phyloP scores from a whole-genome alignment of 495 filamentous ascomycete species.

The Lasiosphaeriaceae sp. region DNA sequence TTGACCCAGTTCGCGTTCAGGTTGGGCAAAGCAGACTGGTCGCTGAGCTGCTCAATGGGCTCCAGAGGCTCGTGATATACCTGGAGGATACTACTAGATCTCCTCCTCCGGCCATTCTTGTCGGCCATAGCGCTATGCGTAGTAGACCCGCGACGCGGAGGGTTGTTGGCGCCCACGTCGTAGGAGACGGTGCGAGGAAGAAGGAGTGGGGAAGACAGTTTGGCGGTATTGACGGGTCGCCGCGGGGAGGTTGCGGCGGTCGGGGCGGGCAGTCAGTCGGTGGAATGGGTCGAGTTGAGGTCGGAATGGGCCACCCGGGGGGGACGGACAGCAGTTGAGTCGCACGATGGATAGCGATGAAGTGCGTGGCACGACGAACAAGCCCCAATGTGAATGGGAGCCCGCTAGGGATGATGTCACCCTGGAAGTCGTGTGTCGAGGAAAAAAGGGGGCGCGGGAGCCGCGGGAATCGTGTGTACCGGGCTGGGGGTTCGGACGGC shows the following conservation, averaged over 20 bases:
- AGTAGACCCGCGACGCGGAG: constrained; percentile 46
- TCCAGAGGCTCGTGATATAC: constrained; percentile 89
- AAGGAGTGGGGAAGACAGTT: constrained; percentile 76
- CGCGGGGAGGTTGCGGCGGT: not conserved
- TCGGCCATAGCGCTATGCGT: constrained; percentile 41
- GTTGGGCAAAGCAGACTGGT: constrained; percentile 91
- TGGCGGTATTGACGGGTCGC: constrained; percentile 61
- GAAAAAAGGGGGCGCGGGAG: constrained; percentile 1
- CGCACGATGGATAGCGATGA: not conserved
- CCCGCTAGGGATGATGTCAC: constrained; percentile 10
- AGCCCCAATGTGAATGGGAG: not conserved
- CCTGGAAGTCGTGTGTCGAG: not conserved
- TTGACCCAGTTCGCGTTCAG: constrained; percentile 98
- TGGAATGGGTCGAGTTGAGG: not conserved
- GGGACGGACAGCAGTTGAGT: not conserved
- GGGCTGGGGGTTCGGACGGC: not conserved
- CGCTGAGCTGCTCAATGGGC: constrained; percentile 90
- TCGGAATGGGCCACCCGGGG: not conserved
- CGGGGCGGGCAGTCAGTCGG: not conserved
- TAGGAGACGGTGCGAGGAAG: constrained; percentile 77
- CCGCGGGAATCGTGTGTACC: not conserved
- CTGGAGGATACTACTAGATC: constrained; percentile 87
- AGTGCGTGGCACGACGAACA: not conserved
- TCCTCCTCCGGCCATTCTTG: constrained; percentile 68
- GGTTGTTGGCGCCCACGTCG: constrained; percentile 70